Conservation (phyloP, 352 stramenopile species). For the Elongisporangium prolatum region DNA sequence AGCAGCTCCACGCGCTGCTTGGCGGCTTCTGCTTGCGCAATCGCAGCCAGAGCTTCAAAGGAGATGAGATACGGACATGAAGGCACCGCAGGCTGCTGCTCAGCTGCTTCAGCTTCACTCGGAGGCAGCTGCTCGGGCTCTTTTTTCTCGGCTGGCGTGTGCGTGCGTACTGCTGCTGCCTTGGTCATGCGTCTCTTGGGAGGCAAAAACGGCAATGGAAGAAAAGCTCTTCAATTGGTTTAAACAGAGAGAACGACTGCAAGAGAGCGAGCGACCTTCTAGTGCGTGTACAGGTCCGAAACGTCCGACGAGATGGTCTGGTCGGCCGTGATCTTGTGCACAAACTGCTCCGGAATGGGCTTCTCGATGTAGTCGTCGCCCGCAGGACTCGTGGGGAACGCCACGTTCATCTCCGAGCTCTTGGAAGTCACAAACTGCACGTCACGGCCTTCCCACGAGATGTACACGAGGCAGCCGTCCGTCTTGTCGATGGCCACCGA, state of each 20-base stretch:
- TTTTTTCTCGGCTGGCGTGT: conserved; percentile 3
- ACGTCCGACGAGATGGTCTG: conserved; percentile 89
- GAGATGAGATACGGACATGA: conserved; percentile 12
- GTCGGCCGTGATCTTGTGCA: conserved; percentile 89
- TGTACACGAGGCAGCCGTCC: conserved; percentile 94
- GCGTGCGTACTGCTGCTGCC: background rate
- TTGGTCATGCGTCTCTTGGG: conserved; percentile 6
- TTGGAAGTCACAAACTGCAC: conserved; percentile 95
- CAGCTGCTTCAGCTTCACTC: background rate
- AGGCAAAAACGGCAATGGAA: background rate
- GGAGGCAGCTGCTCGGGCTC: conserved; percentile 3
- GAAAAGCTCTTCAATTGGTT: background rate
- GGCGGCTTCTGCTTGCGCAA: conserved; percentile 9
- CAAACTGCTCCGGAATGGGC: conserved; percentile 97
- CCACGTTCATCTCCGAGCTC: conserved; percentile 96
- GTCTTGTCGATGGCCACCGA: conserved; percentile 99
- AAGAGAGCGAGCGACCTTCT: background rate
- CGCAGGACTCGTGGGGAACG: conserved; percentile 80
- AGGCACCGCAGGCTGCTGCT: background rate
- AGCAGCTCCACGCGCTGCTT: conserved; percentile 27
- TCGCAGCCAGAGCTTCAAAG: conserved; percentile 1
- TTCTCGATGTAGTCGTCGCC: conserved; percentile 93
- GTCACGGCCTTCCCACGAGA: conserved; percentile 90
- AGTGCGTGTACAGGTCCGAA: conserved; percentile 93
- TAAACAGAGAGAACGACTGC: background rate